These are phyloP conservation scores for Scorias spongiosa DNA, from an alignment of 2,329 filamentous ascomycete species.

Conservation along the genomic window DNA sequence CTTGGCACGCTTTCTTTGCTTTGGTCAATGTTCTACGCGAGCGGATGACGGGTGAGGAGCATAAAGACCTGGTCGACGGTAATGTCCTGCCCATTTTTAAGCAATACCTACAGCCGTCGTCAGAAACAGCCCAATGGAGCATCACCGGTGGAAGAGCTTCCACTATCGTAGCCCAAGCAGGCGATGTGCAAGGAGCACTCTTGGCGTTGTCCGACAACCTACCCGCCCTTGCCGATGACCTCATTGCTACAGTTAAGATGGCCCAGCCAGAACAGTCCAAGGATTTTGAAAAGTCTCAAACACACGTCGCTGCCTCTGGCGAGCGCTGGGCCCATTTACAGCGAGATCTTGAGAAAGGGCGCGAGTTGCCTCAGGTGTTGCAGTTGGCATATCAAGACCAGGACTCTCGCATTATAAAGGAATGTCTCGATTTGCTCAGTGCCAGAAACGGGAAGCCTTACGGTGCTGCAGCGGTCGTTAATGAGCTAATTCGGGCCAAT, in stretches of 20 bases:
- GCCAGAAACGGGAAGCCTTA: slow-evolving; percentile 50
- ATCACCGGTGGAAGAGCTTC: slow-evolving; percentile 31
- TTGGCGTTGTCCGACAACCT: slow-evolving; percentile 41
- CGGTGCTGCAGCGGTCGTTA: slow-evolving; percentile 45
- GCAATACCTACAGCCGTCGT: slow-evolving; percentile 36
- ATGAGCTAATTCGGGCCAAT: slow-evolving; percentile 34
- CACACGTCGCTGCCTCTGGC: slow-evolving; percentile 49
- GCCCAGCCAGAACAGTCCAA: slow-evolving; percentile 72
- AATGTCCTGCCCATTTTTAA: slow-evolving; percentile 37
- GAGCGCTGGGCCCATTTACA: slow-evolving; percentile 47
- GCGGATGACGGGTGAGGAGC: slow-evolving; percentile 27
- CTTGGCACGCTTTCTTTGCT: slow-evolving; percentile 63
- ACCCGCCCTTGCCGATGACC: slow-evolving; percentile 41
- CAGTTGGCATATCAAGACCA: slow-evolving; percentile 20
- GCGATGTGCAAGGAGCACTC: slow-evolving; percentile 6
- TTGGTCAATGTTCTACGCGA: slow-evolving; percentile 30
- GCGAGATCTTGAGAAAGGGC: slow-evolving; percentile 17
- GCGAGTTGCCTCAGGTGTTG: slow-evolving; percentile 12
- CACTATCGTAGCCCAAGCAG: slow-evolving; percentile 24
- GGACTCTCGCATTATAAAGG: slow-evolving; percentile 27
- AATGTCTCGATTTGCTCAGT: slow-evolving; percentile 35
- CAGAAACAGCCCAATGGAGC: slow-evolving; percentile 35
- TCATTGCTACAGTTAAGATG: slow-evolving; percentile 54
- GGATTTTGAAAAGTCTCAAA: slow-evolving; percentile 59
- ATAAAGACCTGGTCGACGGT: slow-evolving; percentile 28